Evolutionary conservation across 495 filamentous ascomycete species (phyloP).

Genomic region (Podospora pseudoanserina): DNA sequence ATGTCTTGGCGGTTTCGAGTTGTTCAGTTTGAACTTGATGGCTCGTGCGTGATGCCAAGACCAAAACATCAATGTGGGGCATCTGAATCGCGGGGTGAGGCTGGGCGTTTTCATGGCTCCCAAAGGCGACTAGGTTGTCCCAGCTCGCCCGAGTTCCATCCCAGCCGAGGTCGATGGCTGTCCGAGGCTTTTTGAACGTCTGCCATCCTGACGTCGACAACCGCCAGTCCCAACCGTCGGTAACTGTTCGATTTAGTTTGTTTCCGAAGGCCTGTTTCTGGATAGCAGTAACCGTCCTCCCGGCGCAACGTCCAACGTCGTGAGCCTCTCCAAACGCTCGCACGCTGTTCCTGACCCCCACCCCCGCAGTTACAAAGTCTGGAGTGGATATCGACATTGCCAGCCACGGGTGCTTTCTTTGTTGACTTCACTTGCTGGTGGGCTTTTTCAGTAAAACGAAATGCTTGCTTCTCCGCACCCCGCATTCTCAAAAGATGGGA

Average conservation of each 20-base stretch:
- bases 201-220: background rate
- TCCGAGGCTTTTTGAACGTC: conserved; percentile 3
- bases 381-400: too few relatives aligned
- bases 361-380: background rate
- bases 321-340: background rate
- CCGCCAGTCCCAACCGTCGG: background rate
- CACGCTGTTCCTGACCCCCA: background rate
- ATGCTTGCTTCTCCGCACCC: conserved; percentile 10
- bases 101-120: conserved; percentile 2
- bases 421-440: background rate
- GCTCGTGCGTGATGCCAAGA: conserved; percentile 7
- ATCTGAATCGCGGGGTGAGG: conserved; percentile 15
- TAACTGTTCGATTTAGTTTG: background rate
- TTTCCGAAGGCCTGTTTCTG: background rate
- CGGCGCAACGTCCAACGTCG: background rate
- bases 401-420: background rate
- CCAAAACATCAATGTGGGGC: background rate
- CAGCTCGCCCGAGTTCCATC: background rate
- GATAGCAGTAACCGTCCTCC: background rate
- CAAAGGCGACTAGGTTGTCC: background rate
- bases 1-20: conserved; percentile 11
- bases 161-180: conserved; percentile 11
- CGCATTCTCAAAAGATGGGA: conserved; percentile 4
- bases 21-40: background rate
- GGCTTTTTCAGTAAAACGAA: background rate